Base-by-base conservation (phyloP, 371 early-diverging fungal species). In the Syncephalastrum contaminatum region DNA sequence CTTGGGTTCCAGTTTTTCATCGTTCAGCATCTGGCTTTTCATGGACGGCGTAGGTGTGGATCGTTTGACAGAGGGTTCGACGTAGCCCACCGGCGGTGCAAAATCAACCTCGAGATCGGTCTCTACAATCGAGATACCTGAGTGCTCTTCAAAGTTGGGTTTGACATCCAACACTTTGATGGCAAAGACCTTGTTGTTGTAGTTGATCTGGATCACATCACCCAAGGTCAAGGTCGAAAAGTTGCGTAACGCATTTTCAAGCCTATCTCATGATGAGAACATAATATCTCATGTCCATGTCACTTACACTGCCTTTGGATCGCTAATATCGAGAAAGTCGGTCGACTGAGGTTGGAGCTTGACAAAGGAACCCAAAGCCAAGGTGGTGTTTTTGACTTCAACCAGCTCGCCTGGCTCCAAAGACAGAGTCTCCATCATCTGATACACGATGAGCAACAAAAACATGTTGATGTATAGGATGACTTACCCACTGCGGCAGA, bases 61-160 rank as follows among this genome's bases (percentile, higher is more conserved):
- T 48, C 69, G 62, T 16, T 53, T 51, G 43, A 4, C 19, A 13
- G 60, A 48, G 5, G 97, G 96, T 67, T 99, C 99, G 30, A 89
- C 87, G 72, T 99, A 99, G 4, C 99, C 99, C 0, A 96, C 73
- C 14, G 99, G 99, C 19, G 99, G 88, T 4, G 95, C 98, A 80
- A 99, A 99, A 61, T 99, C 99, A 1, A 94, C 95, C 68, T 95
- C 95, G 48, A 99, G 72, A 85, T 99, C 99, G 0, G 99, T 99
- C 71, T 99, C 99, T 7, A 99, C 87, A 60, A 99, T 94, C 21
- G 93, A 94, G 53, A 99, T 93, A 24, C 93, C 95, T 3, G 71
- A 77, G 51, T 82, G 88, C 15, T 56, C 74, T 55, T 64, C 72
- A 66, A 55, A 58, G 48, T 61, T 70, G 21, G 99, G 99, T 60